A percentile compares a stretch with the other conserved stretches of the same genome.
These are phyloP conservation scores for Irpex lacteus DNA, from an alignment of 1,284 basidiomycete species.

Conservation along the genomic window DNA sequence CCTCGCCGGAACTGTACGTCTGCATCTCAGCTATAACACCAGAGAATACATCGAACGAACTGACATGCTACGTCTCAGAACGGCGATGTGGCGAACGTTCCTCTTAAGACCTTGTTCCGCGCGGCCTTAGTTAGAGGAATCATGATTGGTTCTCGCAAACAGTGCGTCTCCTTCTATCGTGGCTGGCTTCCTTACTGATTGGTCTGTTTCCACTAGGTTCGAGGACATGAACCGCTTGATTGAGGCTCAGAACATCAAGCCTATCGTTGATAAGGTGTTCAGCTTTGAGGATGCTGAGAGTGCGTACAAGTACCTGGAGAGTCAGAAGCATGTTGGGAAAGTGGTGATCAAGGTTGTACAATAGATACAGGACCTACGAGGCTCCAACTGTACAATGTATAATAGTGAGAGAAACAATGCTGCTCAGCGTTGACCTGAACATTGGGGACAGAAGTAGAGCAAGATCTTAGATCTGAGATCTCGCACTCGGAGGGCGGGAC, in stretches of 20 bases:
- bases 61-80: neutral
- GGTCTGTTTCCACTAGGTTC: conserved; percentile 20
- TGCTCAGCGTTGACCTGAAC: too few relatives aligned
- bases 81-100: neutral
- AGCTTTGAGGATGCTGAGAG: conserved; percentile 34
- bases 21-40: neutral
- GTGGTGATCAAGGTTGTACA: conserved; percentile 30
- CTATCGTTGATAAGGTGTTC: conserved; percentile 40
- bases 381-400: neutral
- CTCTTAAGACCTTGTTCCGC: conserved; percentile 7
- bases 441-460: too few relatives aligned
- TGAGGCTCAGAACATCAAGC: conserved; percentile 30
- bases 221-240: conserved; percentile 37
- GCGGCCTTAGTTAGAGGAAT: conserved; percentile 8
- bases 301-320: conserved; percentile 36
- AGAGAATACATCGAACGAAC: neutral
- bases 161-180: conserved; percentile 14
- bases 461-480: too few relatives aligned
- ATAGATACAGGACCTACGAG: neutral
- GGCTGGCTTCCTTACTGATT: neutral
- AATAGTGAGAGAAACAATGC: neutral
- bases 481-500: too few relatives aligned
- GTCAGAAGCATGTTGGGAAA: conserved; percentile 35
- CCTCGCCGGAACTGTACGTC: conserved; percentile 26
- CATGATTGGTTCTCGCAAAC: conserved; percentile 17